Evolutionary conservation across 2,329 filamentous ascomycete species (phyloP), one percentile per base, ranked within the genome.

Genomic region (Penicillium sp.): DNA sequence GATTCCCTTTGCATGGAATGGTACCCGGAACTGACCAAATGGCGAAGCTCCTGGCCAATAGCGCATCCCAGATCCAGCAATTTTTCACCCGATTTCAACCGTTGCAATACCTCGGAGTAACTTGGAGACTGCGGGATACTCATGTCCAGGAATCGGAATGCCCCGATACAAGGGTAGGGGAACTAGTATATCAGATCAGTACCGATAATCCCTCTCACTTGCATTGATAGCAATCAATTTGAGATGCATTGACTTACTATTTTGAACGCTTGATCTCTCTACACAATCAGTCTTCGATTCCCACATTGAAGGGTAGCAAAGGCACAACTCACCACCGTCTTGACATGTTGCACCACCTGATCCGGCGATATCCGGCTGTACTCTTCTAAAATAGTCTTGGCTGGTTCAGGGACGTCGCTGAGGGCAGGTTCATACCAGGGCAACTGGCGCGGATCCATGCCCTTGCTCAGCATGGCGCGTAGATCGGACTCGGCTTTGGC

Each of bases 111-210:
- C 16, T 54, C 50, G 1, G 44, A 28, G 28, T 54, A 55, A 9
- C 40, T 35, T 1, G 48, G 51, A 2, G 44, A 48, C 8, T 48
- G 29, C 3, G 44, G 38, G n/a, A 53, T 45, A 15, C 42, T 48
- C 32, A 55, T 34, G 3, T 54, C 50, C 8, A 55, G 30, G 17
- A 55, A 55, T 2, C 44, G 39, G 31, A 50, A 53, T 20, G 41
- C 39, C 2, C 52, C 50, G 22, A 54, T 49, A 28, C 51, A 55
- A 7, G 52, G 48, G 16, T 55, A 55, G 0, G 51, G 52, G 29
- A 53, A 54, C 48, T 52, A 11, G n/a, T n/a, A n/a, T n/a, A n/a
- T n/a, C n/a, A n/a, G n/a, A n/a, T n/a, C n/a, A 9, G 22, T 0
- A 7, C 4, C 3, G 23, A 20, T 14, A 30, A 26, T 11, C 10